Conservation (phyloP, 2,329 filamentous ascomycete species). For the Aspergillus awamori region DNA sequence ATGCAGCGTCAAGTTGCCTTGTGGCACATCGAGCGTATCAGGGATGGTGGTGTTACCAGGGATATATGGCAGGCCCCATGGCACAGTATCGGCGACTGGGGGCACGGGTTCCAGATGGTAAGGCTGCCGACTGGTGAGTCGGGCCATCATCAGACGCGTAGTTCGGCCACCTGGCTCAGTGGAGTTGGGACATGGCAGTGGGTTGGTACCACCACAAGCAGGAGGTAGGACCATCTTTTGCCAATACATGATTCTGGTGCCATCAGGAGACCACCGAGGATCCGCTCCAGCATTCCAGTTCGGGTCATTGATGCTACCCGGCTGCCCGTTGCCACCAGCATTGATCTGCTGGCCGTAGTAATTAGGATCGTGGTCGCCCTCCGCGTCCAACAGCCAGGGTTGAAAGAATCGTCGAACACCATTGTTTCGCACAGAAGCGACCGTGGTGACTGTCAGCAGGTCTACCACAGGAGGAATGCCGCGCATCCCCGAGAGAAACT, state of each 20-base stretch:
- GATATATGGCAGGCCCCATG: slow-evolving; percentile 22
- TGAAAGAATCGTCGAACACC: slow-evolving; percentile 51
- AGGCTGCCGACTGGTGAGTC: slow-evolving; percentile 38
- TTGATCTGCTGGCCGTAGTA: slow-evolving; percentile 53
- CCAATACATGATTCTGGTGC: slow-evolving; percentile 49
- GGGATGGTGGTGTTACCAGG: slow-evolving; percentile 13
- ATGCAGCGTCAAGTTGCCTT: slow-evolving; percentile 22
- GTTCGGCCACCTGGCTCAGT: slow-evolving; percentile 43
- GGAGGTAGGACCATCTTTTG: slow-evolving; percentile 45
- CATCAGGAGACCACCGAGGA: slow-evolving; percentile 40
- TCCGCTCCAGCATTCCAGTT: slow-evolving; percentile 55
- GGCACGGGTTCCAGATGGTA: slow-evolving; percentile 23
- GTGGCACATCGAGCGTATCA: not conserved
- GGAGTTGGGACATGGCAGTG: slow-evolving; percentile 46
- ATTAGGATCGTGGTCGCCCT: slow-evolving; percentile 48
- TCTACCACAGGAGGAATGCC: slow-evolving; percentile 49
- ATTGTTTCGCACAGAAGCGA: slow-evolving; percentile 50
- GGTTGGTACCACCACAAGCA: slow-evolving; percentile 49
- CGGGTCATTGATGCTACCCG: slow-evolving; percentile 48
- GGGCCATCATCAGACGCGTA: slow-evolving; percentile 49
- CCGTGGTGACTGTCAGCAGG: slow-evolving; percentile 33
- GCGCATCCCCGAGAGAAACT: slow-evolving; percentile 47
- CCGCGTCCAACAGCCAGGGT: slow-evolving; percentile 47
- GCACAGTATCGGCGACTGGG: slow-evolving; percentile 25
- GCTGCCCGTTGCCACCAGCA: slow-evolving; percentile 35